Evolutionary conservation across 345 rosid genomes (phyloP), one percentile per base, ranked within the genome.

Genomic region (Draba incana): DNA sequence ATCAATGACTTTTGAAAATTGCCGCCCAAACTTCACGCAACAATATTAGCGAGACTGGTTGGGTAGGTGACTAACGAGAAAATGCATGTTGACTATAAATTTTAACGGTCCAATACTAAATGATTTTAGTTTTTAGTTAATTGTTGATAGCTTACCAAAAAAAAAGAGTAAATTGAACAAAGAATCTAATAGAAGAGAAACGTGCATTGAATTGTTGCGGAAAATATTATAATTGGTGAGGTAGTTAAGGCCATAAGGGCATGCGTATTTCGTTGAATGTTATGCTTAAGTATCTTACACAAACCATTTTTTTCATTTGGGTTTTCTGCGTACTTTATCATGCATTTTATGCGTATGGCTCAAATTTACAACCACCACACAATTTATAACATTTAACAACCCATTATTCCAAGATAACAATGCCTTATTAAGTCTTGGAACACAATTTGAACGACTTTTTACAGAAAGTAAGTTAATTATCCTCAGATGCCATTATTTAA

Each of bases 171-270:
- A n/a, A 24, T 10, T 11, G 43, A 63, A 63, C 37, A 48, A 57
- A 71, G 39, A 72, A 72, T 72, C 70, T 64, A 72, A 20, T 13
- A n/a, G 57, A 45, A 42, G 44, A 39, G 76, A 72, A 74, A 67
- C 78, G 78, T 67, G 68, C 78, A 74, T 67, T 64, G 49, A 52
- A 13, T 53, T 74, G 73, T 74, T 74, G 78, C 78, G 57, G 78
- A 25, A 53, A 74, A 4, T 45, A 28, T 53, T 54, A 74, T 74
- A 60, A 74, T 61, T 53, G 56, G 47, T 44, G 42, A 53, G 46
- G 57, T 74, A 66, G 77, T 74, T 74, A 74, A 66, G 57, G 24
- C n/a, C n/a, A n/a, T n/a, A n/a, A n/a, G n/a, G n/a, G 50, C 72
- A 74, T 66, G 77, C 72, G 25, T 3, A 24, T 66, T 60, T 66